These are phyloP conservation scores for Tricholoma furcatifolium DNA, from an alignment of 768 basidiomycete genomes.

Conservation along the genomic window DNA sequence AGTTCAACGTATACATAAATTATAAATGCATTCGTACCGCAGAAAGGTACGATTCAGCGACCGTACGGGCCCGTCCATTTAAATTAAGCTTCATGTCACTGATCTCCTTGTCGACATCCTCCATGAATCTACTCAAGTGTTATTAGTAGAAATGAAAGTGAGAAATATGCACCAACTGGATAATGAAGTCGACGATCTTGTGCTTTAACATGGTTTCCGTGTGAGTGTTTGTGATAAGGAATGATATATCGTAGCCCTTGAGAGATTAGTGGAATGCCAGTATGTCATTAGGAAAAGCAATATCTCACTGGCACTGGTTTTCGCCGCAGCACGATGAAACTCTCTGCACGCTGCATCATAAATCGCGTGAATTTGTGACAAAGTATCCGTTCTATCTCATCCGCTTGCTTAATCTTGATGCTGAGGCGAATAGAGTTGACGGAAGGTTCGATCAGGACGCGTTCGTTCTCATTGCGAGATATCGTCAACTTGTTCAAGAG, in stretches of 20 bases:
- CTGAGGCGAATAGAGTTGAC: constrained; percentile 96
- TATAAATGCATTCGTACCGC: constrained; percentile 56
- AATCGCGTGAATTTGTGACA: constrained; percentile 99
- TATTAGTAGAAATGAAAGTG: constrained; percentile 5
- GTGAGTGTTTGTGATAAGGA: constrained; percentile 96
- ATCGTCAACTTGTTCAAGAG: constrained; percentile 91
- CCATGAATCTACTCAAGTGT: constrained; percentile 75
- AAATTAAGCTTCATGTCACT: constrained; percentile 98
- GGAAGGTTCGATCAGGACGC: constrained; percentile 94
- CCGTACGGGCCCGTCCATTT: constrained; percentile 94
- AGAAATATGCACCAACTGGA: constrained; percentile 62
- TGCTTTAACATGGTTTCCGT: constrained; percentile 99
- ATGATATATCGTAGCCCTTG: constrained; percentile 98
- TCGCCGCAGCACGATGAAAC: constrained; percentile 92
- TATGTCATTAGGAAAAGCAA: neutral
- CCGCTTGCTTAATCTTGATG: constrained; percentile 99
- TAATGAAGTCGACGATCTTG: constrained; percentile 99
- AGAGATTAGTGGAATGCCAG: neutral
- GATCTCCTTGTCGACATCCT: constrained; percentile 99
- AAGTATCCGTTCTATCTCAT: constrained; percentile 96
- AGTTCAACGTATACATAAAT: neutral
- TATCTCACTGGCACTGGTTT: constrained; percentile 81
- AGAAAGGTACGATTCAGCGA: constrained; percentile 93
- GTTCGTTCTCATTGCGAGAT: constrained; percentile 96
- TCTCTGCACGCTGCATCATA: constrained; percentile 99